phyloP scores from a whole-genome alignment of 2,329 filamentous ascomycete genomes.

The Fusarium torreyae region DNA sequence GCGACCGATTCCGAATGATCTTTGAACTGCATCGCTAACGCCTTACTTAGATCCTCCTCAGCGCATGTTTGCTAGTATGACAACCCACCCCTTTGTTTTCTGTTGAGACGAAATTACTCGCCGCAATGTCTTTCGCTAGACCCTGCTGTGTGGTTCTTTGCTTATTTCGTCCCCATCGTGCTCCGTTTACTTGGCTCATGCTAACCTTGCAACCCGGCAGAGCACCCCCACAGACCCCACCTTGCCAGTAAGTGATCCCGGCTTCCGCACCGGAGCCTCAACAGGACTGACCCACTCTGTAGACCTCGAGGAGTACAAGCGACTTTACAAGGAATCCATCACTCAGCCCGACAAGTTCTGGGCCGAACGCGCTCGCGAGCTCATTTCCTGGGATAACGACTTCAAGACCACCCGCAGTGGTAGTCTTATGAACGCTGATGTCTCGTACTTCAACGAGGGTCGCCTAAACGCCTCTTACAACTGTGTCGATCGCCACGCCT shows the following conservation, averaged over 20 bases:
- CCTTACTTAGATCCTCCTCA: conserved; percentile 69
- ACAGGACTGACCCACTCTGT: conserved; percentile 43
- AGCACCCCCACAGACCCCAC: conserved; percentile 80
- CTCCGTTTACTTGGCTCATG: conserved; percentile 40
- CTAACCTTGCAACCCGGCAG: conserved; percentile 63
- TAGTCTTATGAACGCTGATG: conserved; percentile 83
- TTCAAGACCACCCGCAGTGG: conserved; percentile 91
- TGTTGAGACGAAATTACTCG: conserved; percentile 21
- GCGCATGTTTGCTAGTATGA: conserved; percentile 78
- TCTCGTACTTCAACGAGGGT: conserved; percentile 95
- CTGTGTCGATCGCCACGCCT: conserved; percentile 96
- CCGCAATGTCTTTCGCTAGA: conserved; percentile 13
- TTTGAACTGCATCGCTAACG: conserved; percentile 38
- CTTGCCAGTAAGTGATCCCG: conserved; percentile 68
- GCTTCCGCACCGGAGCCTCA: conserved; percentile 46
- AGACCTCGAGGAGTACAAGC: conserved; percentile 78
- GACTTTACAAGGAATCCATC: conserved; percentile 87
- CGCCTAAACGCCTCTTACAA: conserved; percentile 97
- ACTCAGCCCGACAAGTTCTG: conserved; percentile 91
- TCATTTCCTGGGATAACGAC: conserved; percentile 90
- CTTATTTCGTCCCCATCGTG: conserved; percentile 28
- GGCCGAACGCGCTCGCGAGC: conserved; percentile 86
- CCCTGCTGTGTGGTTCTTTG: conserved; percentile 21
- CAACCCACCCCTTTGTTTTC: conserved; percentile 27
- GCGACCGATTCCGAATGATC: not conserved